Percentiles rank a stretch among this genome's conserved stretches.
Evolutionary conservation across 2,329 filamentous ascomycete genomes (phyloP).

Genomic region (Exophiala sideris): DNA sequence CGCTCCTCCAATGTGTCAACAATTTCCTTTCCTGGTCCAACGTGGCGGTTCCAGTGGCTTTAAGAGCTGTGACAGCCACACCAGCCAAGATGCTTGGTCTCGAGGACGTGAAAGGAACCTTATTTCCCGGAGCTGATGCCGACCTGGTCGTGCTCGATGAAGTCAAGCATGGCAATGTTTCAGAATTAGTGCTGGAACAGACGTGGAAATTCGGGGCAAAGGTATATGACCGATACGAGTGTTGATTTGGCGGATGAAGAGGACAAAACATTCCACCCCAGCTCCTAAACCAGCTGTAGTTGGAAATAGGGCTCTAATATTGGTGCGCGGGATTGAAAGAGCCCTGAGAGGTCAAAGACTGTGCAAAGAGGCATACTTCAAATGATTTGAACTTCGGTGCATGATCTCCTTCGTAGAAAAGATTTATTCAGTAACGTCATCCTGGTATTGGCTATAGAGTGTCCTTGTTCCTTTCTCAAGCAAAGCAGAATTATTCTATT

Average conservation of each 20-base stretch:
- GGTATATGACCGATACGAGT: background rate
- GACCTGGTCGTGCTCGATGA: conserved; percentile 65
- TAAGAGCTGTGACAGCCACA: conserved; percentile 70
- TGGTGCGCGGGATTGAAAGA: too few relatives aligned
- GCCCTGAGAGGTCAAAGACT: too few relatives aligned
- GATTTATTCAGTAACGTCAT: too few relatives aligned
- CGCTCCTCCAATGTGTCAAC: conserved; percentile 72
- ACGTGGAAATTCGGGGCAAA: conserved; percentile 70
- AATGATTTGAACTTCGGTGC: too few relatives aligned
- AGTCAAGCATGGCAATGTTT: conserved; percentile 33
- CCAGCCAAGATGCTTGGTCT: conserved; percentile 70
- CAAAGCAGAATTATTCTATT: too few relatives aligned
- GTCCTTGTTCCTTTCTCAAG: too few relatives aligned
- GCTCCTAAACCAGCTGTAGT: too few relatives aligned
- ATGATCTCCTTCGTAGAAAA: too few relatives aligned
- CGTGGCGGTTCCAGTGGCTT: conserved; percentile 61
- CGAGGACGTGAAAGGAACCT: conserved; percentile 61
- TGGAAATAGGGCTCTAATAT: too few relatives aligned
- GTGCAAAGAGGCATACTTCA: too few relatives aligned
- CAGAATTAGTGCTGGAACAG: conserved; percentile 63
- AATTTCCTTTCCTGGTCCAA: conserved; percentile 76
- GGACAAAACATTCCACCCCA: too few relatives aligned
- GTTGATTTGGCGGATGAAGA: background rate
- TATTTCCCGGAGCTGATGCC: conserved; percentile 60
- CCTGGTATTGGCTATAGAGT: too few relatives aligned